Evolutionary conservation across 2,329 filamentous ascomycete genomes (phyloP).

Genomic region (Colletotrichum melonis): DNA sequence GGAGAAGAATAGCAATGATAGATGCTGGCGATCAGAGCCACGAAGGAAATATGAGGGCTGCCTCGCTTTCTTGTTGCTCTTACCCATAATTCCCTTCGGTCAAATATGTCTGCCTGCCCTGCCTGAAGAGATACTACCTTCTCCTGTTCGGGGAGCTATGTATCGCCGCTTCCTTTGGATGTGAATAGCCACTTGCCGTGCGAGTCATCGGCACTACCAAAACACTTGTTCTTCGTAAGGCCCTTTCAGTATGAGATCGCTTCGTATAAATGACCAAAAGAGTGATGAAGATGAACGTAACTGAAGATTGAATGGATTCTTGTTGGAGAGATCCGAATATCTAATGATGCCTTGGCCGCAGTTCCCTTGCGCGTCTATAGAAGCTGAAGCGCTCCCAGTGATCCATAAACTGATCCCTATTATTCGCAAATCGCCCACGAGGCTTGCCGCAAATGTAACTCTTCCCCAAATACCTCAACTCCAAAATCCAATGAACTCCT

Average conservation of each 20-base stretch:
- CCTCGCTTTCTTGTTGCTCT: not conserved
- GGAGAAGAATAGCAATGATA: not conserved
- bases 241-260: not conserved
- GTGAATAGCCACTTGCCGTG: not conserved
- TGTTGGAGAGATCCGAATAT: not conserved
- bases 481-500: not conserved
- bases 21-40: not conserved
- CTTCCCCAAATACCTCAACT: not conserved
- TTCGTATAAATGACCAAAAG: not conserved
- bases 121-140: not conserved
- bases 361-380: not conserved
- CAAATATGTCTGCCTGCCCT: not conserved
- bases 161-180: not conserved
- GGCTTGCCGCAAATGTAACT: not conserved
- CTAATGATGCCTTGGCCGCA: not conserved
- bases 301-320: not conserved
- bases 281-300: not conserved
- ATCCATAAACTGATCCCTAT: not conserved
- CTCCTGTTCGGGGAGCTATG: not conserved
- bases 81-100: not conserved
- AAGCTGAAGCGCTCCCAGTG: not conserved
- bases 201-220: not conserved
- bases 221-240: not conserved
- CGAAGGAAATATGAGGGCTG: not conserved
- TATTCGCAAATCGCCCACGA: not conserved